Conservation (phyloP, 2,329 filamentous ascomycete genomes). For the Colletotrichum cuscutae region DNA sequence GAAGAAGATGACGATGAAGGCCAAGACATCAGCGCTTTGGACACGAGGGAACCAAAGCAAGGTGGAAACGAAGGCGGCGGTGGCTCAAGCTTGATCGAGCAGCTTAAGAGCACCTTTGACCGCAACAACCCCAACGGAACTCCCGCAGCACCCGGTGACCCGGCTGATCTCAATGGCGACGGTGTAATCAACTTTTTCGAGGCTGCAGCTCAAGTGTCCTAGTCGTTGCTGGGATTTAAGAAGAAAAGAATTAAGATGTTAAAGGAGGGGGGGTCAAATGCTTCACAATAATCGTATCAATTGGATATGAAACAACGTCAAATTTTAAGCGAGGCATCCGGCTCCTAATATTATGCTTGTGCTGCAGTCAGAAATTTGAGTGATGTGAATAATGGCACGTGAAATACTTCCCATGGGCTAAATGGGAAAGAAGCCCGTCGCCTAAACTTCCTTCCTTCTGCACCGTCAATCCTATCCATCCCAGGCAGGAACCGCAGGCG, state of each 20-base stretch:
- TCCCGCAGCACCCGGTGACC: background rate
- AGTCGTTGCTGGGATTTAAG: background rate
- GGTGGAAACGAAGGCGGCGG: background rate
- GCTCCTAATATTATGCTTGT: too few relatives aligned
- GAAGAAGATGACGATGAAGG: background rate
- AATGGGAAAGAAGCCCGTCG: too few relatives aligned
- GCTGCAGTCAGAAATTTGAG: too few relatives aligned
- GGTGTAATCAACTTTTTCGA: slow-evolving; percentile 36
- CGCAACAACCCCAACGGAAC: slow-evolving; percentile 17
- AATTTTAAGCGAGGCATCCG: too few relatives aligned
- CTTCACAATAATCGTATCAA: too few relatives aligned
- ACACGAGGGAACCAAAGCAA: background rate
- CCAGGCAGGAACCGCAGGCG: too few relatives aligned
- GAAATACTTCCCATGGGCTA: too few relatives aligned
- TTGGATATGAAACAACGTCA: too few relatives aligned
- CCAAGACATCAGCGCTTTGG: background rate
- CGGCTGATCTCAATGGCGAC: background rate
- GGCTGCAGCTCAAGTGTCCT: slow-evolving; percentile 31
- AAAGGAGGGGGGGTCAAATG: too few relatives aligned
- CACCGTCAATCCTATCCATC: too few relatives aligned
- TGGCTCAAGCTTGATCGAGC: background rate
- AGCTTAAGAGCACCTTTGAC: slow-evolving; percentile 23
- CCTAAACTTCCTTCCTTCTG: too few relatives aligned
- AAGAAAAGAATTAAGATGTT: background rate
- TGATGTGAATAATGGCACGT: too few relatives aligned